A percentile compares a stretch with the other conserved stretches of the same genome.
These are phyloP conservation scores for Microglena sp. DNA, from an alignment of 139 green algal genomes.

Conservation along the genomic window DNA sequence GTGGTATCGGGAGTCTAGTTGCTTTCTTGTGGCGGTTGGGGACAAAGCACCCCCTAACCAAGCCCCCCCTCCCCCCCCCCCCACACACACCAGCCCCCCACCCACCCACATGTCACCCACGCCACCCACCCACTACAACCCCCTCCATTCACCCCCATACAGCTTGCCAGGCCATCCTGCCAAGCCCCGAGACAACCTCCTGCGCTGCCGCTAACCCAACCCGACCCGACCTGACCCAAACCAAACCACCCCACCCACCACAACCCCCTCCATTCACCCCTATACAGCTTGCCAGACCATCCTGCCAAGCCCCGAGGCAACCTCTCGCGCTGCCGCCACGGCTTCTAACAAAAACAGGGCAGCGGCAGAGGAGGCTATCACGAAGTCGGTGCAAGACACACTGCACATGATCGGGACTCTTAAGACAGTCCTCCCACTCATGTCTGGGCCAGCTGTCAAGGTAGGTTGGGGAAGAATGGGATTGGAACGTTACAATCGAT, in stretches of 20 bases:
- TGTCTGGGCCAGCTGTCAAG: slow-evolving; percentile 19
- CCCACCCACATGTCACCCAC: too few species aligned
- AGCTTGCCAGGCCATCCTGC: slow-evolving; percentile 51
- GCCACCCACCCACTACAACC: too few species aligned
- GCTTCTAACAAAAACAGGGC: slow-evolving; percentile 61
- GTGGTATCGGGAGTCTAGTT: too few species aligned
- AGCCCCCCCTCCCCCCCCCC: too few species aligned
- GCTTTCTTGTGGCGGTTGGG: too few species aligned
- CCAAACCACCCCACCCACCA: too few species aligned
- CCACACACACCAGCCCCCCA: too few species aligned
- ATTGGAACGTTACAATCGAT: not conserved
- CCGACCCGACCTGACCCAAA: too few species aligned
- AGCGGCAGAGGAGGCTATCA: slow-evolving; percentile 62
- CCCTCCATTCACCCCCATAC: not conserved
- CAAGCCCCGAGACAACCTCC: slow-evolving; percentile 55
- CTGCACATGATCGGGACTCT: slow-evolving; percentile 71
- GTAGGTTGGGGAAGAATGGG: not conserved
- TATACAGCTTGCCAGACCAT: slow-evolving; percentile 41
- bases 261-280: not conserved
- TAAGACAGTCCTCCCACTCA: slow-evolving; percentile 41
- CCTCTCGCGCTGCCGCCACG: slow-evolving; percentile 54
- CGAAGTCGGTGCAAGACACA: slow-evolving; percentile 51
- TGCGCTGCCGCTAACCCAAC: slow-evolving; percentile 53
- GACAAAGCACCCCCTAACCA: too few species aligned
- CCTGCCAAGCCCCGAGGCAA: slow-evolving; percentile 54